Evolutionary conservation across 768 basidiomycete species (phyloP).

Genomic region (Mycena crocata): DNA sequence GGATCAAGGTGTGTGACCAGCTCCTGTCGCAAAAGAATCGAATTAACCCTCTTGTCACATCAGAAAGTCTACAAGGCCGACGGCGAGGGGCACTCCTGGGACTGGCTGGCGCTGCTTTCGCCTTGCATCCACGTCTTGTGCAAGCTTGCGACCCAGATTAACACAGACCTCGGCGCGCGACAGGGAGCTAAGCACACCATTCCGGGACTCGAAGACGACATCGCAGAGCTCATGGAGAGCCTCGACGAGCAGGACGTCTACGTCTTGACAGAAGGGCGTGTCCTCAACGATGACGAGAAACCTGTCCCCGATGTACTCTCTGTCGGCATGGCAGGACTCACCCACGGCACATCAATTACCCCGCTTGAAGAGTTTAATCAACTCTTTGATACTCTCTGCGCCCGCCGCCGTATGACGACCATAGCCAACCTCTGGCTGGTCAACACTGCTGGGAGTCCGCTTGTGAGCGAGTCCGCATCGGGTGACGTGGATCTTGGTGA

Average conservation of each 20-base stretch:
- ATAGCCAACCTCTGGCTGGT: conserved; percentile 9
- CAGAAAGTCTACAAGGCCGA: conserved; percentile 31
- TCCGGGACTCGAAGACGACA: conserved; percentile 44
- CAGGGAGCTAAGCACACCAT: conserved; percentile 46
- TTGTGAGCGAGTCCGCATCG: too few species aligned
- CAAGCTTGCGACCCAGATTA: conserved; percentile 26
- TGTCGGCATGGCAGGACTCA: conserved; percentile 22
- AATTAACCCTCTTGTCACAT: neutral
- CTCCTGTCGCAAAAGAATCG: neutral
- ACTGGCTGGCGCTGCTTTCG: conserved; percentile 28
- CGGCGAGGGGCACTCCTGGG: conserved; percentile 28
- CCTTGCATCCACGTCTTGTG: conserved; percentile 40
- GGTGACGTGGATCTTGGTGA: too few species aligned
- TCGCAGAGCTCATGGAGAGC: conserved; percentile 38
- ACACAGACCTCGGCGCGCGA: conserved; percentile 40
- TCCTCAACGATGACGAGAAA: conserved; percentile 30
- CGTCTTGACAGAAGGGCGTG: conserved; percentile 29
- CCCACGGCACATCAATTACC: conserved; percentile 14
- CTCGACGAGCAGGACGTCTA: conserved; percentile 39
- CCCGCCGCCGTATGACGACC: conserved; percentile 21
- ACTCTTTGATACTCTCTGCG: conserved; percentile 26
- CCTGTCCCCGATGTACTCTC: conserved; percentile 33
- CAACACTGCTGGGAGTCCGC: too few species aligned
- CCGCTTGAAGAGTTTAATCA: conserved; percentile 31
- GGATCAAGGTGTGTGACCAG: conserved; percentile 43